Conservation (phyloP, 2,329 filamentous ascomycete species). For the Fusarium falciforme region DNA sequence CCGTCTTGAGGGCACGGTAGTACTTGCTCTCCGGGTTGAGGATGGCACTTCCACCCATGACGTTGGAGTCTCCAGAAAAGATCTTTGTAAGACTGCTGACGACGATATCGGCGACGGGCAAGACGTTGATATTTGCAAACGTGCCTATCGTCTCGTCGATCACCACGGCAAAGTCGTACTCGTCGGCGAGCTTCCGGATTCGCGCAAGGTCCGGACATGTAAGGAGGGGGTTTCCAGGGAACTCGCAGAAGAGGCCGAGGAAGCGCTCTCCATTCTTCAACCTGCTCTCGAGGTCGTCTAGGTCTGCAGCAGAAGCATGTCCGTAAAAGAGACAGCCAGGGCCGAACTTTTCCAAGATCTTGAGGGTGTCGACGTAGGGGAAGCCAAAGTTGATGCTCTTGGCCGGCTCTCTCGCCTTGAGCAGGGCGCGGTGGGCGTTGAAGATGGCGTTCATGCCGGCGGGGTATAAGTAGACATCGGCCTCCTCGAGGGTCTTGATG, state of each 20-base stretch:
- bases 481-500: constrained; percentile 76
- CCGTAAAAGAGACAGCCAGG: constrained; percentile 92
- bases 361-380: constrained; percentile 95
- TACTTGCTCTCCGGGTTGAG: constrained; percentile 74
- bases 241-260: constrained; percentile 91
- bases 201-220: constrained; percentile 84
- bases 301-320: constrained; percentile 77
- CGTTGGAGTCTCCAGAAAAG: constrained; percentile 97
- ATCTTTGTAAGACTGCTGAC: constrained; percentile 97
- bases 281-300: constrained; percentile 83
- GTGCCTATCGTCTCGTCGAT: constrained; percentile 98
- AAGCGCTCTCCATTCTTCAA: constrained; percentile 79
- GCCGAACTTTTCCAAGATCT: constrained; percentile 94
- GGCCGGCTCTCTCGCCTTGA: constrained; percentile 70
- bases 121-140: constrained; percentile 93
- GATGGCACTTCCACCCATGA: constrained; percentile 88
- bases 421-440: constrained; percentile 81
- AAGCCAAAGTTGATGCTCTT: constrained; percentile 96
- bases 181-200: constrained; percentile 83
- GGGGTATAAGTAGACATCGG: constrained; percentile 90
- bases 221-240: constrained; percentile 91
- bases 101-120: constrained; percentile 89
- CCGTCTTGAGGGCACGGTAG: constrained; percentile 75
- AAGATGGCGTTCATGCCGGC: constrained; percentile 97
- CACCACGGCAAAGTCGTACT: constrained; percentile 89